These are phyloP conservation scores for Paecilomyces sp. DNA, from an alignment of 2,329 filamentous ascomycete genomes.

Conservation along the genomic window DNA sequence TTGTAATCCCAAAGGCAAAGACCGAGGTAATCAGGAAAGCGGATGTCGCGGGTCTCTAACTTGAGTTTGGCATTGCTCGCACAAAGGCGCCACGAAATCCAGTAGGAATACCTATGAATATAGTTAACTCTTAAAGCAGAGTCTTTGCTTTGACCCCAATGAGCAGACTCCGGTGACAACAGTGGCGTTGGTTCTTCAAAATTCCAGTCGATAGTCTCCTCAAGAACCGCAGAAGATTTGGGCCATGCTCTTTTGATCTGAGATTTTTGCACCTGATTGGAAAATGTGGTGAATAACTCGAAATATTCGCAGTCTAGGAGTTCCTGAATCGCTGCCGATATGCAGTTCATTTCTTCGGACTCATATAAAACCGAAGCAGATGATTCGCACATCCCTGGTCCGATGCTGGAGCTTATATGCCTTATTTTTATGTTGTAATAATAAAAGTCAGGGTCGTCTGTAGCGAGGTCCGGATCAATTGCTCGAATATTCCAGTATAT, in stretches of 20 bases:
- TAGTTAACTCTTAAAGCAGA: background rate
- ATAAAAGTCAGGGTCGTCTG: background rate
- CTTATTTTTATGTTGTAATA: background rate
- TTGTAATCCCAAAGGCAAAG: background rate
- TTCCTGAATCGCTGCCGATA: background rate
- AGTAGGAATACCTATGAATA: background rate
- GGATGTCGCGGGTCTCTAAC: background rate
- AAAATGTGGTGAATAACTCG: background rate
- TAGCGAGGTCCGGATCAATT: background rate
- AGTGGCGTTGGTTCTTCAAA: background rate
- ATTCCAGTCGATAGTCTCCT: background rate
- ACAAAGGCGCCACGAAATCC: background rate
- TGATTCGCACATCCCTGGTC: no score
- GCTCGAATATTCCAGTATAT: conserved; percentile 5
- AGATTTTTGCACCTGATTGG: background rate
- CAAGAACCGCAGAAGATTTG: background rate
- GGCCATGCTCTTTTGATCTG: background rate
- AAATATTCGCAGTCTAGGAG: background rate
- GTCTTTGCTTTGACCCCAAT: background rate
- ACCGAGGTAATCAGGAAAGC: background rate
- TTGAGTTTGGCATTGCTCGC: background rate
- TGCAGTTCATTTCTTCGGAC: background rate
- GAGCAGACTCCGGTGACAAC: background rate
- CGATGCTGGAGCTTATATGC: background rate
- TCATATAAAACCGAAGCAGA: no score